Conservation (phyloP, 306 rosid species). For the Cyclanthera cordifolia region DNA sequence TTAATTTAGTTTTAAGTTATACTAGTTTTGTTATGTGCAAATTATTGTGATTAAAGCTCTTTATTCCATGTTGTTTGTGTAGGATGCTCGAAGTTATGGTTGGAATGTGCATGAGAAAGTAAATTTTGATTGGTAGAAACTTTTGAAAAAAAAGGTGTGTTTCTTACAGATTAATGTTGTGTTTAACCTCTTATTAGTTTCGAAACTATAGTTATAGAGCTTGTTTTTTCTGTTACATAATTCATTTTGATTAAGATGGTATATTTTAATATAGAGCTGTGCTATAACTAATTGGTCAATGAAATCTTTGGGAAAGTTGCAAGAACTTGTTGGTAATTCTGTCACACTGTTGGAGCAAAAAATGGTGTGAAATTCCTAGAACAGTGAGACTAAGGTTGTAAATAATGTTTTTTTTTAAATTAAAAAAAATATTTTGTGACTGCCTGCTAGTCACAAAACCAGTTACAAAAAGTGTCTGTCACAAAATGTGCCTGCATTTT, state of each 20-base stretch:
- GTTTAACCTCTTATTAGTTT: conserved; percentile 4
- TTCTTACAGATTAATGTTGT: neutral
- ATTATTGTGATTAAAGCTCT: neutral
- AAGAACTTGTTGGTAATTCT: neutral
- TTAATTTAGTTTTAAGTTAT: neutral
- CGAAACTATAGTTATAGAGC: neutral
- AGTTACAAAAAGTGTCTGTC: too few species aligned
- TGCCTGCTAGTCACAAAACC: too few species aligned
- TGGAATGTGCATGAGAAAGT: conserved; percentile 83
- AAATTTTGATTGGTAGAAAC: conserved; percentile 89
- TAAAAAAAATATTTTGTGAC: too few species aligned
- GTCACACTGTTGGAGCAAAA: neutral
- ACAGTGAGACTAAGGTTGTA: too few species aligned
- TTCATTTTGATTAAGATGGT: neutral
- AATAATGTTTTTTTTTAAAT: too few species aligned
- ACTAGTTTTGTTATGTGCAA: neutral
- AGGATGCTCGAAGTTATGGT: conserved; percentile 88
- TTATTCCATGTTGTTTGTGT: conserved; percentile 2
- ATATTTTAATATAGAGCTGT: neutral
- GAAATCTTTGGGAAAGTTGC: neutral
- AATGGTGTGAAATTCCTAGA: neutral
- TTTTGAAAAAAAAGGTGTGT: conserved; percentile 76
- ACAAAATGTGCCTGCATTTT: too few species aligned
- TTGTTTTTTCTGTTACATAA: neutral
- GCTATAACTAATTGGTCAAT: neutral